These are phyloP conservation scores for Naganishia liquefaciens DNA, from an alignment of 1,284 basidiomycete species.

Conservation along the genomic window DNA sequence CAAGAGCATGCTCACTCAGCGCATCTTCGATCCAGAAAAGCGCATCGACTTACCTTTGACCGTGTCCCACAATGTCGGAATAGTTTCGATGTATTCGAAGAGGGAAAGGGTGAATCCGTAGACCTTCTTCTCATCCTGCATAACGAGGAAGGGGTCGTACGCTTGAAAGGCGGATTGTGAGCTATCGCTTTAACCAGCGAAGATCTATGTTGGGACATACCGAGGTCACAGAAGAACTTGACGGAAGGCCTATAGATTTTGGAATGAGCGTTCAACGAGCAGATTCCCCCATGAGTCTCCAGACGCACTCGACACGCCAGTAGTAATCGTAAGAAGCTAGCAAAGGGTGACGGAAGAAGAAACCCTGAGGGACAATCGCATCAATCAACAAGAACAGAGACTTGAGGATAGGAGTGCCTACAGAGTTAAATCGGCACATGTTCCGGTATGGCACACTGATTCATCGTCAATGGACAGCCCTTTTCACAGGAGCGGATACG, in stretches of 20 bases:
- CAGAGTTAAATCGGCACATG: conserved; percentile 91
- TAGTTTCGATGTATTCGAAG: conserved; percentile 74
- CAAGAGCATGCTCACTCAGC: background rate
- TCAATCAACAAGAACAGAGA: conserved; percentile 27
- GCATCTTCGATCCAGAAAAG: background rate
- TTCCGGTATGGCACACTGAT: conserved; percentile 57
- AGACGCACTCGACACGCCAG: conserved; percentile 73
- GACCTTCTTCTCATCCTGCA: conserved; percentile 75
- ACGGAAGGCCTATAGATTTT: conserved; percentile 62
- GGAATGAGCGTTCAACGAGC: conserved; percentile 36
- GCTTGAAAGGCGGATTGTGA: conserved; percentile 41
- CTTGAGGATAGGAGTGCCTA: conserved; percentile 52
- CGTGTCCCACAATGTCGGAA: conserved; percentile 72
- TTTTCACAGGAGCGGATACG: background rate
- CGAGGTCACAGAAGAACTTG: conserved; percentile 72
- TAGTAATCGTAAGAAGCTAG: conserved; percentile 84
- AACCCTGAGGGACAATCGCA: conserved; percentile 55
- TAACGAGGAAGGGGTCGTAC: conserved; percentile 82
- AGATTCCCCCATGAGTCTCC: conserved; percentile 30
- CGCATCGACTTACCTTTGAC: conserved; percentile 62
- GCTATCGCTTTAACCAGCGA: background rate
- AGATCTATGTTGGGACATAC: conserved; percentile 36
- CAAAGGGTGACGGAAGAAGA: conserved; percentile 76
- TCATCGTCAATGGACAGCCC: too few relatives aligned
- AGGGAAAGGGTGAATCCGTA: conserved; percentile 79